Conservation (phyloP, 1,139 yeast species). For the Debaryomyces udenii region DNA sequence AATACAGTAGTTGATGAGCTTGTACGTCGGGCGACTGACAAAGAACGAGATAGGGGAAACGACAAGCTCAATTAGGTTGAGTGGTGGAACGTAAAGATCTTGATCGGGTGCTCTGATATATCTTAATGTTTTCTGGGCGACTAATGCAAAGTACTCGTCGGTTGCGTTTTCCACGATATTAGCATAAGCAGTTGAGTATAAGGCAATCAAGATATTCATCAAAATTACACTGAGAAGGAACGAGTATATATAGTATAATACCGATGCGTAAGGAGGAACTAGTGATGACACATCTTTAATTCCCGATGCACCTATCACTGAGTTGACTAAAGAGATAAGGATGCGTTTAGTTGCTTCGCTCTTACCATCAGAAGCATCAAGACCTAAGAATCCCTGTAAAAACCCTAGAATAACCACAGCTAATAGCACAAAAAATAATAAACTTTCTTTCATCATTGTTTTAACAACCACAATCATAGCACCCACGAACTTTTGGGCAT, state of each 20-base stretch:
- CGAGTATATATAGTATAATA: constrained; percentile 74
- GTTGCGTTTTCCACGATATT: constrained; percentile 81
- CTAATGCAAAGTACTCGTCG: constrained; percentile 82
- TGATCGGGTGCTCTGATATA: constrained; percentile 89
- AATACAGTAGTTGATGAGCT: constrained; percentile 48
- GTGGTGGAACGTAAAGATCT: constrained; percentile 83
- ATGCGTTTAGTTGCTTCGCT: constrained; percentile 72
- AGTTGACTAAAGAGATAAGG: constrained; percentile 64
- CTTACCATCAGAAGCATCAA: constrained; percentile 86
- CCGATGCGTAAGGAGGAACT: constrained; percentile 82
- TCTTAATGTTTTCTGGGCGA: constrained; percentile 80
- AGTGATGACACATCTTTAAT: constrained; percentile 70
- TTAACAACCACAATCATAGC: constrained; percentile 85
- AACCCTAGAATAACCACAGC: constrained; percentile 76
- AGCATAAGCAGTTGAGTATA: constrained; percentile 83
- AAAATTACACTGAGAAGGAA: constrained; percentile 73
- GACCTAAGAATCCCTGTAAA: constrained; percentile 82
- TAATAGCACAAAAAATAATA: constrained; percentile 75
- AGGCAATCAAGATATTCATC: constrained; percentile 81
- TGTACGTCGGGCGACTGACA: constrained; percentile 29
- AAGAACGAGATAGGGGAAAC: constrained; percentile 41
- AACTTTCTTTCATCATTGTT: constrained; percentile 84
- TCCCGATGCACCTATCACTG: constrained; percentile 73
- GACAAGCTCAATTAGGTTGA: constrained; percentile 68
- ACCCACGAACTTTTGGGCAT: constrained; percentile 82